Conservation (phyloP, 768 basidiomycete genomes). For the Leccinum broughii region DNA sequence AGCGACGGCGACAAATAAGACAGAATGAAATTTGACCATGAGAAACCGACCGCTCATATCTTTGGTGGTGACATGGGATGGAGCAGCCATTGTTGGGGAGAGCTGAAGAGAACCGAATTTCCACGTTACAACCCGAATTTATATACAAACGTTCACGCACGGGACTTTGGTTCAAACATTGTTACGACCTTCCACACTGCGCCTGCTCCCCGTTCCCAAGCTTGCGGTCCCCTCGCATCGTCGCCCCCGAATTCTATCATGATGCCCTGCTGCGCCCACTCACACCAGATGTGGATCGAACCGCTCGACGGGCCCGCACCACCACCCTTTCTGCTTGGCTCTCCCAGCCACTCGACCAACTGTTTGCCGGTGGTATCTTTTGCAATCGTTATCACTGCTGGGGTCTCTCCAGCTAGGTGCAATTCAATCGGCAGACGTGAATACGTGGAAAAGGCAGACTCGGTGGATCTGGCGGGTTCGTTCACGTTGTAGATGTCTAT, state of each 20-base stretch:
- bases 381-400: conserved; percentile 43
- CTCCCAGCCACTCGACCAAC: conserved; percentile 73
- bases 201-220: conserved; percentile 86
- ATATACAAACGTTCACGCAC: conserved; percentile 4
- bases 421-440: conserved; percentile 56
- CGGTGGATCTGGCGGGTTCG: conserved; percentile 45
- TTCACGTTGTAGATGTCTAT: conserved; percentile 80
- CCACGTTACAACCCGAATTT: conserved; percentile 8
- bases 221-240: conserved; percentile 75
- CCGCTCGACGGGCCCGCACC: conserved; percentile 82
- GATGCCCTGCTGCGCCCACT: conserved; percentile 80
- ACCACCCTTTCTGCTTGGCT: conserved; percentile 90
- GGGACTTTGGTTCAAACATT: conserved; percentile 44
- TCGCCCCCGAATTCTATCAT: conserved; percentile 87
- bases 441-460: conserved; percentile 56
- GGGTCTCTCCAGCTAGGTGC: conserved; percentile 38
- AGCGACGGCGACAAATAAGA: conserved; percentile 1
- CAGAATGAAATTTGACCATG: conserved; percentile 46
- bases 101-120: too few relatives aligned
- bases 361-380: conserved; percentile 69
- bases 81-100: conserved; percentile 57
- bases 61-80: conserved; percentile 56
- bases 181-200: conserved; percentile 78
- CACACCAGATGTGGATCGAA: conserved; percentile 91
- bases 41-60: conserved; percentile 61